Conservation (phyloP, 805 yeast species). For the Monosporozyma servazzii region DNA sequence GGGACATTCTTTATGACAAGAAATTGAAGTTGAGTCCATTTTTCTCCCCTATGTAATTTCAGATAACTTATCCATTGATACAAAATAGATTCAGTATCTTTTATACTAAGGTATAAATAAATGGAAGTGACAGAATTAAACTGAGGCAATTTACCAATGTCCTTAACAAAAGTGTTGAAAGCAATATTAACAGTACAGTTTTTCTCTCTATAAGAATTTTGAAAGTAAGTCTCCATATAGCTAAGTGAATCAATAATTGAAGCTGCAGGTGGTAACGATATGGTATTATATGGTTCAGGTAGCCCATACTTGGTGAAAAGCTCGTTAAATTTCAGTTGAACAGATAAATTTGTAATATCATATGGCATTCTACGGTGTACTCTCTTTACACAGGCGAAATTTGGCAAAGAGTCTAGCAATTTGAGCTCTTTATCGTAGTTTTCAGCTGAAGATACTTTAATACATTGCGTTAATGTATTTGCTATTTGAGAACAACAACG, state of each 20-base stretch:
- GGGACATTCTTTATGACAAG: slow-evolving; percentile 8
- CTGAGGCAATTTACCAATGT: neutral
- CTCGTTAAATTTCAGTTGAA: neutral
- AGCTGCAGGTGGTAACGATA: neutral
- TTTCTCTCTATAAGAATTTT: neutral
- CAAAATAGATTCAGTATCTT: neutral
- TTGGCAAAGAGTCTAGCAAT: neutral
- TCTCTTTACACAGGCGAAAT: neutral
- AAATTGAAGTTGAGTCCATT: slow-evolving; percentile 7
- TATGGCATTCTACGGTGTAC: neutral
- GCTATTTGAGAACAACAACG: neutral
- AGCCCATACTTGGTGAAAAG: neutral
- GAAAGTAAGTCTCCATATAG: neutral
- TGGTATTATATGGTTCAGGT: neutral
- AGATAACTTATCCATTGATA: neutral
- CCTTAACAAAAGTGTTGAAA: neutral
- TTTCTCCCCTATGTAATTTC: neutral
- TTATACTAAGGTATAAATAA: neutral
- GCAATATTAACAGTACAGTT: neutral
- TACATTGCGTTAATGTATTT: too few relatives aligned
- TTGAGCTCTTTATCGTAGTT: neutral
- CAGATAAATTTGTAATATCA: neutral
- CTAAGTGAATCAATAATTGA: neutral
- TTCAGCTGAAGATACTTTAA: neutral
- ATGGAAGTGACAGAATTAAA: neutral